Conservation (phyloP, 805 yeast species). For the Pichia exigua region DNA sequence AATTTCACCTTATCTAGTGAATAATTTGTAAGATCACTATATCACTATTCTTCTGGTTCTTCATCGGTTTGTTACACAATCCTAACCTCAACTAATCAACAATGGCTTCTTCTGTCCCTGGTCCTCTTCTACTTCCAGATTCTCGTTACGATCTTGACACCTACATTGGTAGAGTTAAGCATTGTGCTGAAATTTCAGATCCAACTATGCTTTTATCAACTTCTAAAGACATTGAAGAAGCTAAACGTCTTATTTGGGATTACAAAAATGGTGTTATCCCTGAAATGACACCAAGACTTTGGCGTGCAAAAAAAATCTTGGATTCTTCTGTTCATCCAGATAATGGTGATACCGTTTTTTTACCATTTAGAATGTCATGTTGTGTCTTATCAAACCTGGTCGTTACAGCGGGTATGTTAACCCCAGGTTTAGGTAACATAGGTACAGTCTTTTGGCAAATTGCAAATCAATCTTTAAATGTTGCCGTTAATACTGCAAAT, state of each 20-base stretch:
- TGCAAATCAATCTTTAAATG: slow-evolving; percentile 94
- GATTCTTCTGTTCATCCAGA: slow-evolving; percentile 97
- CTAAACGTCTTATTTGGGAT: slow-evolving; percentile 60
- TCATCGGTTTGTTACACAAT: not conserved
- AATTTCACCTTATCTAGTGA: not conserved
- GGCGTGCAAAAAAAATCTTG: slow-evolving; percentile 80
- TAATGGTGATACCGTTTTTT: slow-evolving; percentile 83
- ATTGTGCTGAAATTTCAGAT: slow-evolving; percentile 87
- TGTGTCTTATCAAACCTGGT: slow-evolving; percentile 90
- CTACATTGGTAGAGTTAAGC: slow-evolving; percentile 91
- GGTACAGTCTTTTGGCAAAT: slow-evolving; percentile 98
- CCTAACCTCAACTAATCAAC: not conserved
- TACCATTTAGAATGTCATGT: slow-evolving; percentile 96
- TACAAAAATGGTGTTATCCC: slow-evolving; percentile 62
- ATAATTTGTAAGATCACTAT: not conserved
- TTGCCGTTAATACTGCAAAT: slow-evolving; percentile 93
- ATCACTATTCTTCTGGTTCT: not conserved
- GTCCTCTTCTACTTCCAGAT: slow-evolving; percentile 70
- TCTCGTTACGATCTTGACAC: slow-evolving; percentile 74
- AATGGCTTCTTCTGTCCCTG: slow-evolving; percentile 88
- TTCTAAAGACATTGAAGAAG: slow-evolving; percentile 48
- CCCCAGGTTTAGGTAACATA: slow-evolving; percentile 81
- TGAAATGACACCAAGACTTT: slow-evolving; percentile 68
- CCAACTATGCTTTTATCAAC: slow-evolving; percentile 84
- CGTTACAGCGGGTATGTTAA: slow-evolving; percentile 96